Base-by-base conservation (phyloP, 352 stramenopile genomes). In the Achlya hypogyna region DNA sequence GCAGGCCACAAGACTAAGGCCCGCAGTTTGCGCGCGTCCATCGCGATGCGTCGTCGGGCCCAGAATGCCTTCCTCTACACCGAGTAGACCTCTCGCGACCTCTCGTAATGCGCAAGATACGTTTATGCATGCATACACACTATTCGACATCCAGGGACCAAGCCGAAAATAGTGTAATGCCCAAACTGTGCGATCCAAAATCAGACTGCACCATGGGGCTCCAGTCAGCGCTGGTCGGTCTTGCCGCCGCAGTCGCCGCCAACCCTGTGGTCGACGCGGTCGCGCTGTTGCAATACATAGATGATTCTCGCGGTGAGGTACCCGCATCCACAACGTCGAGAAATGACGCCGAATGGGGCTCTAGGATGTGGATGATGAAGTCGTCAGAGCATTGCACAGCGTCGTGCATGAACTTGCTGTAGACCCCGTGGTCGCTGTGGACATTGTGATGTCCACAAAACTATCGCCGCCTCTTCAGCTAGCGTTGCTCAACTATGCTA, bases 1-100 rank as follows among this genome's bases (percentile, higher is more conserved):
- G 75, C 80, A 0, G 68, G 79, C 43, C 62, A 75, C 59, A 82
- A 82, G 51, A 71, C 72, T 8, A 85, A 83, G 65, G 22, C 80
- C 12, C 38, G 38, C 38, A 45, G 38, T 25, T 16, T 63, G 53
- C 53, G 53, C 20, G 35, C 53, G 29, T 32, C 53, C 12, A 63
- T 63, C 25, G 53, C 29, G 31, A 63, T 43, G 25, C 31, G 35
- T 12, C 53, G 53, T 6, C 53, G 53, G 8, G 53, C 53, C 12
- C 53, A 47, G 31, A 63, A 63, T 28, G n/a, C 53, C 23, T 63
- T 63, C 31, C 3, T 63, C 4, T 63, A 49, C 22, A 43, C 53
- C 22, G 53, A 34, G 28, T 63, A 63, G 31, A 1, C 12, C 6
- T 10, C 2, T 45, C 38, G 2, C 14, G 38, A 45, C 38, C 38